Conservation (phyloP, 2,329 filamentous ascomycete genomes). For the Tolypocladium paradoxum region DNA sequence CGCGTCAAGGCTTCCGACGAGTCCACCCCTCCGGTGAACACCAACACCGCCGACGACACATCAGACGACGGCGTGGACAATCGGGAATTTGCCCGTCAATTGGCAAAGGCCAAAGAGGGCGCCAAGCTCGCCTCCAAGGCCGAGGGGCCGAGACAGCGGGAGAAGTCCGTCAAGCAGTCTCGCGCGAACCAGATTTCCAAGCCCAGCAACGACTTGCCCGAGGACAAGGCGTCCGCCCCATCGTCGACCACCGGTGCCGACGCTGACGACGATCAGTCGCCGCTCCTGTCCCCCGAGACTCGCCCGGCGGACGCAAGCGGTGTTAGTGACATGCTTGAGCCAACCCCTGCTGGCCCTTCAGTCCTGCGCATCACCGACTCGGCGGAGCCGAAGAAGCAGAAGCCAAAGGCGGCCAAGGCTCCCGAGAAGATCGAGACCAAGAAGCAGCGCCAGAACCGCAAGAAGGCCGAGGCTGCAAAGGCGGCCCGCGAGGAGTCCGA, state of each 20-base stretch:
- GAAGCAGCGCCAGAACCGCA: constrained; percentile 89
- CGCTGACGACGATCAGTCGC: constrained; percentile 71
- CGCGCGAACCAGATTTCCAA: constrained; percentile 42
- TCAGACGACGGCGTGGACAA: constrained; percentile 55
- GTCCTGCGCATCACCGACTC: constrained; percentile 66
- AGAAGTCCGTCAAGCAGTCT: constrained; percentile 61
- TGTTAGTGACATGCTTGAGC: constrained; percentile 87
- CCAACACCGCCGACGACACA: constrained; percentile 22
- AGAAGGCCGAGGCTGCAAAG: constrained; percentile 78
- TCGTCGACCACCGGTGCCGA: constrained; percentile 66
- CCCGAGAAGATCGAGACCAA: constrained; percentile 69
- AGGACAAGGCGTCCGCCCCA: constrained; percentile 37
- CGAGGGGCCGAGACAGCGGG: constrained; percentile 50
- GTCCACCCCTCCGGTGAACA: constrained; percentile 11
- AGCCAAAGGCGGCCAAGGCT: constrained; percentile 50
- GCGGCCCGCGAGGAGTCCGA: constrained; percentile 66
- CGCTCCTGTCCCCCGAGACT: constrained; percentile 54
- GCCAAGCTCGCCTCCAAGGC: constrained; percentile 45
- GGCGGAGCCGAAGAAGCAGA: constrained; percentile 49
- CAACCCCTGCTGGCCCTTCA: constrained; percentile 53
- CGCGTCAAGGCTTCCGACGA: constrained; percentile 15
- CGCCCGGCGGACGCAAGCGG: constrained; percentile 50
- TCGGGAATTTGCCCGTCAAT: constrained; percentile 65
- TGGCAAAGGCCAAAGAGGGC: constrained; percentile 61
- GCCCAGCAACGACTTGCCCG: constrained; percentile 16